Conservation (phyloP, 805 yeast genomes). For the Middelhovenomyces tepae region DNA sequence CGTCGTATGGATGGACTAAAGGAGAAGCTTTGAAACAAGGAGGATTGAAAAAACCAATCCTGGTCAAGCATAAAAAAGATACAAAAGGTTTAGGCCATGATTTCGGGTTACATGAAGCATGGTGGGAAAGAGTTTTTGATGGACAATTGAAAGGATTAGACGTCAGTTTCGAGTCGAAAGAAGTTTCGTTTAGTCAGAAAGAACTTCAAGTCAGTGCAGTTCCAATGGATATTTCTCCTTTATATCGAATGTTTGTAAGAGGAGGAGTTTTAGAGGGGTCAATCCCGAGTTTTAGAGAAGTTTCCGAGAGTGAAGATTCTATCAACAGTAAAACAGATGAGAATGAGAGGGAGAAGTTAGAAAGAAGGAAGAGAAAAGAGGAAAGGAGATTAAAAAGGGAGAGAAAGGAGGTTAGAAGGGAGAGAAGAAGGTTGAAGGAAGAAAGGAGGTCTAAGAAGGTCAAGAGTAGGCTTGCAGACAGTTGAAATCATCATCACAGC, state of each 20-base stretch:
- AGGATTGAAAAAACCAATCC: slow-evolving; percentile 73
- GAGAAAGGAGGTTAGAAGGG: slow-evolving; percentile 18
- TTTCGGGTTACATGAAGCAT: slow-evolving; percentile 66
- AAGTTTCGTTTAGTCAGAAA: slow-evolving; percentile 47
- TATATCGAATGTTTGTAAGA: slow-evolving; percentile 76
- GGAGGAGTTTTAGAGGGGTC: slow-evolving; percentile 85
- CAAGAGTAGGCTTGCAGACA: too few species aligned
- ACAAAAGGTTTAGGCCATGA: slow-evolving; percentile 83
- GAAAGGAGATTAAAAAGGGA: slow-evolving; percentile 26
- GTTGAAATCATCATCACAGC: too few species aligned
- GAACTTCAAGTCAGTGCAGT: slow-evolving; percentile 37
- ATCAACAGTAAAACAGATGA: slow-evolving; percentile 21
- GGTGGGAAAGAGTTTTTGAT: slow-evolving; percentile 97
- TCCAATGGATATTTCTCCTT: slow-evolving; percentile 52
- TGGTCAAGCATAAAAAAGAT: slow-evolving; percentile 86
- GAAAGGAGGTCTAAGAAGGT: too few species aligned
- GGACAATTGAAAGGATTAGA: slow-evolving; percentile 79
- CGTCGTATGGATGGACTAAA: slow-evolving; percentile 82
- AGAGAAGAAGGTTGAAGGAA: slow-evolving; percentile 15
- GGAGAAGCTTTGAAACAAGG: slow-evolving; percentile 80
- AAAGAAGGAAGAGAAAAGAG: slow-evolving; percentile 22
- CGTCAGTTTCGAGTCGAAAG: slow-evolving; percentile 30
- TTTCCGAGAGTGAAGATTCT: slow-evolving; percentile 3
- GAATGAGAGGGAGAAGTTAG: slow-evolving; percentile 18
- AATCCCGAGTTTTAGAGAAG: slow-evolving; percentile 10